Evolutionary conservation across 139 green algal genomes (phyloP).

Genomic region (Prasinococcaceae sp.): DNA sequence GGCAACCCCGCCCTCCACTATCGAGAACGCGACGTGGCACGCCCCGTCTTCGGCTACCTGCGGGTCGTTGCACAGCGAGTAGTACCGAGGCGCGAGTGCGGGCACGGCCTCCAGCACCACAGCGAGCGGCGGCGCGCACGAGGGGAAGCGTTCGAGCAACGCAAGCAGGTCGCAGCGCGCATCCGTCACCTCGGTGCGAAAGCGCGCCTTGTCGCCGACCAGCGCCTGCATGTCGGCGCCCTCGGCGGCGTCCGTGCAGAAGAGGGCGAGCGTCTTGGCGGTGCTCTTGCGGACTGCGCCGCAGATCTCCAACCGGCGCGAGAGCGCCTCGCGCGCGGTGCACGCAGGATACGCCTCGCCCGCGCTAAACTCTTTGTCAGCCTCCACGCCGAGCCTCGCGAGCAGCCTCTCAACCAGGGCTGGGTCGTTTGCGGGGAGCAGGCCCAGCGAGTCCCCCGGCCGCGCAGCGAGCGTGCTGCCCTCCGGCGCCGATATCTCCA

Average conservation of each 20-base stretch:
- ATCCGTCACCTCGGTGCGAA: conserved; percentile 34
- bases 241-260: conserved; percentile 50
- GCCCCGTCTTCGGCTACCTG: background rate
- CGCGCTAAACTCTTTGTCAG: conserved; percentile 29
- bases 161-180: conserved; percentile 49
- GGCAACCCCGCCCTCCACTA: conserved; percentile 60
- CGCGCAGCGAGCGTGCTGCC: too few species aligned
- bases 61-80: too few species aligned
- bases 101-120: conserved; percentile 19
- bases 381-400: conserved; percentile 27
- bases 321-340: conserved; percentile 52
- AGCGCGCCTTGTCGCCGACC: conserved; percentile 38
- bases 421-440: conserved; percentile 58
- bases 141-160: conserved; percentile 55
- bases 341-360: conserved; percentile 37
- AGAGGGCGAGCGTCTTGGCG: conserved; percentile 69
- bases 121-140: conserved; percentile 53
- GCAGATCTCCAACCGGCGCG: conserved; percentile 51
- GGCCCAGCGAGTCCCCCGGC: conserved; percentile 69
- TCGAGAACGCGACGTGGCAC: conserved; percentile 21
- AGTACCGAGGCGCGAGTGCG: conserved; percentile 14
- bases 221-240: conserved; percentile 44
- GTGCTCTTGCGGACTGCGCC: conserved; percentile 55
- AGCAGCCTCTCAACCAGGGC: conserved; percentile 44
- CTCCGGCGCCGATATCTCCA: too few species aligned